A percentile compares a stretch with the other conserved stretches of the same genome.
Evolutionary conservation across 2,329 filamentous ascomycete species (phyloP).

Genomic region (Lecanicillium sp.): DNA sequence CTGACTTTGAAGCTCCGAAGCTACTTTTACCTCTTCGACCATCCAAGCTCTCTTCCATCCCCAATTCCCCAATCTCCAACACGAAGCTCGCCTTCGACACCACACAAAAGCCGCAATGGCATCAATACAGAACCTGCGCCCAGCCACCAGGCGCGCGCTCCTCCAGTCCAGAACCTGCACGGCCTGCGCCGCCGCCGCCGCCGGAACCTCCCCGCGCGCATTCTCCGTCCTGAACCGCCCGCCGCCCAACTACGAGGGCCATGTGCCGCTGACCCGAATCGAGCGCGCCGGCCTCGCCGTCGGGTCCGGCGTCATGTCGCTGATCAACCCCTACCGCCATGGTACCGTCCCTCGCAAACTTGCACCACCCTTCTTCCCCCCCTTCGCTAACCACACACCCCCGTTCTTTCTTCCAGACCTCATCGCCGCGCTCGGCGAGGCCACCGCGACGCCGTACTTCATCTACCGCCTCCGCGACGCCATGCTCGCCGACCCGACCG

Average conservation of each 20-base stretch:
- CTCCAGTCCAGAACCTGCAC: conserved; percentile 21
- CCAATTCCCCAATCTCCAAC: not conserved
- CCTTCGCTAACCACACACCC: too few relatives aligned
- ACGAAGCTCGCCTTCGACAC: not conserved
- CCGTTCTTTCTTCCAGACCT: conserved; percentile 55
- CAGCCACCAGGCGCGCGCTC: conserved; percentile 5
- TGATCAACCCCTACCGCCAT: conserved; percentile 72
- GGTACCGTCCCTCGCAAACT: too few relatives aligned
- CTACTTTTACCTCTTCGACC: too few relatives aligned
- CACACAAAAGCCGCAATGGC: conserved; percentile 3
- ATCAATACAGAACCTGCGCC: conserved; percentile 1
- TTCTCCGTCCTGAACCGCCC: conserved; percentile 87
- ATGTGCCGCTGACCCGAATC: conserved; percentile 76
- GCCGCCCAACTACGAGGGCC: conserved; percentile 80
- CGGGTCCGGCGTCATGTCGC: conserved; percentile 56
- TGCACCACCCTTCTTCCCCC: not conserved
- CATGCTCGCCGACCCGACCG: conserved; percentile 80
- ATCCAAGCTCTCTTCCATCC: too few relatives aligned
- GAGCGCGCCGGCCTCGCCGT: conserved; percentile 69
- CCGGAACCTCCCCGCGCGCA: conserved; percentile 18
- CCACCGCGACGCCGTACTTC: conserved; percentile 91
- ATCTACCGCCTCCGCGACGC: conserved; percentile 84
- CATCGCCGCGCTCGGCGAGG: conserved; percentile 89
- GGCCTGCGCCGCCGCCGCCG: conserved; percentile 20
- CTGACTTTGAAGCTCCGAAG: conserved; percentile 1